These are phyloP conservation scores for Phanerochaete carnosa DNA, from an alignment of 768 basidiomycete genomes.

Conservation along the genomic window DNA sequence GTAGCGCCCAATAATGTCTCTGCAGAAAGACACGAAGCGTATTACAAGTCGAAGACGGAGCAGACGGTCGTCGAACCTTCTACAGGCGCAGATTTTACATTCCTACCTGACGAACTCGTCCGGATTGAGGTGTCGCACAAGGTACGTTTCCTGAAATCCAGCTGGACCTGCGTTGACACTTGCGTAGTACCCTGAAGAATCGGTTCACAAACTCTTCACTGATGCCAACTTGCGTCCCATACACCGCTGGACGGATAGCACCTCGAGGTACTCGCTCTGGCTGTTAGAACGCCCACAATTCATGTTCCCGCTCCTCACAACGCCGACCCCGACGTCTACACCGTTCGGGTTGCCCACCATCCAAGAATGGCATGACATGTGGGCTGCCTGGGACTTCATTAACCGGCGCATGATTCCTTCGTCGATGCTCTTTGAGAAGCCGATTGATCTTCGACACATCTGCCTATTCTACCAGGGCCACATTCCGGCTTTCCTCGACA, in stretches of 20 bases:
- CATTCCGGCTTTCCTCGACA: constrained; percentile 90
- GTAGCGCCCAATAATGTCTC: constrained; percentile 1
- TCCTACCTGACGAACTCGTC: constrained; percentile 72
- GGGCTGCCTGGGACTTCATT: constrained; percentile 87
- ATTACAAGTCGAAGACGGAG: constrained; percentile 60
- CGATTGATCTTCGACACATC: constrained; percentile 92
- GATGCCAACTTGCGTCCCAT: constrained; percentile 78
- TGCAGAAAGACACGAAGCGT: constrained; percentile 83
- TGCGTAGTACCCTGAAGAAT: constrained; percentile 72
- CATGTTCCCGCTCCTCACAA: constrained; percentile 60
- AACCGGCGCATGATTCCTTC: constrained; percentile 83
- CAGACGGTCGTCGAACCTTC: constrained; percentile 57
- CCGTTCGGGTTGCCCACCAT: constrained; percentile 70
- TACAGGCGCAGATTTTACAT: constrained; percentile 40
- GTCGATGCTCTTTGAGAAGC: constrained; percentile 83
- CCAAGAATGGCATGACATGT: constrained; percentile 78
- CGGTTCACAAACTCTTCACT: constrained; percentile 67
- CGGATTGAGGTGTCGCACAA: constrained; percentile 89
- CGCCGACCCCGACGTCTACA: constrained; percentile 31
- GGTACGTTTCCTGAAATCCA: constrained; percentile 38
- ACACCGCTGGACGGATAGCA: constrained; percentile 79
- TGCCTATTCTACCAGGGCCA: constrained; percentile 98
- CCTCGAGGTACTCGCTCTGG: constrained; percentile 79
- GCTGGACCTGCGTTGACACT: neutral
- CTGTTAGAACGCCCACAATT: constrained; percentile 86